Conservation (phyloP, 2,329 filamentous ascomycete genomes). For the Sclerotinia subarctica region DNA sequence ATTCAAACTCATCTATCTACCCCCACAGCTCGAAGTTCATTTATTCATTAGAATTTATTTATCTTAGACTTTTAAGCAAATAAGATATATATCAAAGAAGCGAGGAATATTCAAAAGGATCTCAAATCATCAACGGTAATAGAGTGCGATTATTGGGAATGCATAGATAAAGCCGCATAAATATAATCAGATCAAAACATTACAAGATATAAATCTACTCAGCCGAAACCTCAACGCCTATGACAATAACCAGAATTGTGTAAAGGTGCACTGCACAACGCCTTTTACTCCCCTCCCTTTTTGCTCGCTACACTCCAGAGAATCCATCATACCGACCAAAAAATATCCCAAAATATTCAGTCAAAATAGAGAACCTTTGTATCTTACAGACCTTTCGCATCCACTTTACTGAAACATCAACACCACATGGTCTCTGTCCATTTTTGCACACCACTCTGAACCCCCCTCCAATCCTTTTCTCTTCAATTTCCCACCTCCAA, state of each 20-base stretch:
- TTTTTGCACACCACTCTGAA: background rate
- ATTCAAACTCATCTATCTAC: no score
- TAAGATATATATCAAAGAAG: no score
- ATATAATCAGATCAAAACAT: background rate
- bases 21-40: no score
- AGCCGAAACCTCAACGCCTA: background rate
- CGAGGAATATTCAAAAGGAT: no score
- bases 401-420: constrained; percentile 7
- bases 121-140: no score
- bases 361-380: background rate
- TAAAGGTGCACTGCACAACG: constrained; percentile 5
- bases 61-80: no score
- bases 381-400: background rate
- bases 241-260: constrained; percentile 10
- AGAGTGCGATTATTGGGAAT: background rate
- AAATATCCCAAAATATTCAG: constrained; percentile 11
- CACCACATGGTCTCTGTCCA: constrained; percentile 10
- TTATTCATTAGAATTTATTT: no score
- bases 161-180: background rate
- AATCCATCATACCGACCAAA: constrained; percentile 15
- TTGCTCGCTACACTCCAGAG: constrained; percentile 4
- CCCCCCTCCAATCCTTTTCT: no score
- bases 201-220: background rate
- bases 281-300: constrained; percentile 1
- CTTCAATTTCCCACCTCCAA: constrained; percentile 21